Evolutionary conservation across 768 basidiomycete species (phyloP), one percentile per base, ranked within the genome.

Genomic region (Suillus sp.): DNA sequence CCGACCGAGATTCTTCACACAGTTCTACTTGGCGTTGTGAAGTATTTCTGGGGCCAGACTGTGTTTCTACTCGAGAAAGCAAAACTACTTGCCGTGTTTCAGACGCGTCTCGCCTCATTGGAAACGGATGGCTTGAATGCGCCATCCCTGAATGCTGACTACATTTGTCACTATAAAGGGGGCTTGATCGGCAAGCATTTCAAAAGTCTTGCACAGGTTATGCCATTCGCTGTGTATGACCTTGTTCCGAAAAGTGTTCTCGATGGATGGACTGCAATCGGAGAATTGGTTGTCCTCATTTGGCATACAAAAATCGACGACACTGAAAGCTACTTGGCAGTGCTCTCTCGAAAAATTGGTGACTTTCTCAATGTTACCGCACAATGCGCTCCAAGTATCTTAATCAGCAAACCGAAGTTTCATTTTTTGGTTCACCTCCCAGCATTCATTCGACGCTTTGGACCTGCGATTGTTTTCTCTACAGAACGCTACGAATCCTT

Each of bases 1-100:
- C 77, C 72, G 0, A 75, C 71, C 0, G 71, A 75, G 55, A 67
- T 71, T 0, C 66, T 77, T 1, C 75, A 76, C 47, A 76, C 72
- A 0, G 58, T 73, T 30, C 66, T 77, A 1, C 69, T 77, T 1
- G 75, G 75, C 8, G 60, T 74, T 13, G 65, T 75, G 37, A 77
- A 76, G 54, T 77, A 77, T 54, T 68, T 71, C 40, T 76, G 69
- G 65, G 66, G 64, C 2, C 65, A 69, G 42, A 70, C 67, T 0
- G 30, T 30, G 0, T 48, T 45, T 35, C 20, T 70, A 1, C 59
- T 74, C 2, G 69, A 72, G 22, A 70, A 72, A 38, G 35, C 57
- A 1, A 67, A 70, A 27, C 37, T 67, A 2, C 60, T 74, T 6
- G 32, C 51, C 1, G 27, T 64, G 0, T 74, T 76, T 34, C 66